Evolutionary conservation across 78 protist species (phyloP).

Genomic region (Isochrysis galbana): DNA sequence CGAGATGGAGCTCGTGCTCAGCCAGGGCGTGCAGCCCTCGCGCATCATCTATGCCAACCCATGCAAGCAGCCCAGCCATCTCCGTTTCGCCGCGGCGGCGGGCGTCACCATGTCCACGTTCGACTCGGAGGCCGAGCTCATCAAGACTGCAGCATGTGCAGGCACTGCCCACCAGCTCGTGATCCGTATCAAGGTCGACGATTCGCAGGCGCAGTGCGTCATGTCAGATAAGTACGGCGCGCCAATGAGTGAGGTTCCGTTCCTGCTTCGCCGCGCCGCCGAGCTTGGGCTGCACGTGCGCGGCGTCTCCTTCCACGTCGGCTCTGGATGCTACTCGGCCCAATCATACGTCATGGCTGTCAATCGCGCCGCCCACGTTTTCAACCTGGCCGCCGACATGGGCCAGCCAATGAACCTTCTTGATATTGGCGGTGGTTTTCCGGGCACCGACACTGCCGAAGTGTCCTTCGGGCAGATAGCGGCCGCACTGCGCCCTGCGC

Average conservation of each 20-base stretch:
- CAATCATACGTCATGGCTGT: conserved; percentile 38
- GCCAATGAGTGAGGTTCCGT: neutral
- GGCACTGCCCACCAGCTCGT: conserved; percentile 3
- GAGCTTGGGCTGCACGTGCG: conserved; percentile 31
- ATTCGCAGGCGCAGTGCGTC: conserved; percentile 42
- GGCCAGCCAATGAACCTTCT: conserved; percentile 72
- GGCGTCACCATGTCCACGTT: conserved; percentile 17
- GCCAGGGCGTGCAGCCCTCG: conserved; percentile 19
- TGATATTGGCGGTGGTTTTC: conserved; percentile 97
- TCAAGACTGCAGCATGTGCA: conserved; percentile 37
- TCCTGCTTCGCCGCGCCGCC: conserved; percentile 14
- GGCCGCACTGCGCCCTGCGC: conserved; percentile 46
- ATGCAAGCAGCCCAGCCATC: conserved; percentile 46
- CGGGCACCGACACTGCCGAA: conserved; percentile 73
- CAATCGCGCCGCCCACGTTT: conserved; percentile 35
- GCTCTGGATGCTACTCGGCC: conserved; percentile 30
- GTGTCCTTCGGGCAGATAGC: conserved; percentile 75
- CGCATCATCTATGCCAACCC: conserved; percentile 65
- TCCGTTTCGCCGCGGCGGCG: conserved; percentile 29
- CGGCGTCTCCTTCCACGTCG: conserved; percentile 62
- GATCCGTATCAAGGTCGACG: conserved; percentile 54
- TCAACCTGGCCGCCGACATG: neutral
- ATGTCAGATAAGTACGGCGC: conserved; percentile 53
- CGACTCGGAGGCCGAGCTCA: conserved; percentile 52
- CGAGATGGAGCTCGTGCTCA: conserved; percentile 41